Base-by-base conservation (phyloP, 495 filamentous ascomycete genomes). In the Platismatia glauca region DNA sequence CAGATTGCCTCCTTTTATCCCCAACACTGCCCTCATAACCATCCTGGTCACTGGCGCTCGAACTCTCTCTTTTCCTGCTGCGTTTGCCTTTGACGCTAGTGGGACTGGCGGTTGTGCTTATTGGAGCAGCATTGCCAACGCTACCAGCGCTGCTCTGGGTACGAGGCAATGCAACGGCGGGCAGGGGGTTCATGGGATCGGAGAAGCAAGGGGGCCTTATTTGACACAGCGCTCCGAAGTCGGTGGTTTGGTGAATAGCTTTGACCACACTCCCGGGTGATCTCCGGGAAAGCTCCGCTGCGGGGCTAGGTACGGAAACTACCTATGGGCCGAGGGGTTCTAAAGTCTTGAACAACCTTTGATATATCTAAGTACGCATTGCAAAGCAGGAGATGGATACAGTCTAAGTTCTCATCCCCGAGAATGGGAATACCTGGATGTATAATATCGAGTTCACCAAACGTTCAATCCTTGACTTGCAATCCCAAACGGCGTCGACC, bases 31-130 rank as follows among this genome's bases (percentile, higher is more conserved):
- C 74, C 22, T 86, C 85, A 48, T 84, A 84, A 58, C 82, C 81
- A 64, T 85, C 85, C 59, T 89, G 87, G 35, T 79, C 75, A 72
- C 87, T 89, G n/a, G 81, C 84, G 24, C 86, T 85, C 38, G 85
- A 88, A 73, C 84, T 89, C 53, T 88, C 77, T 89, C 57, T 88
- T 75, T 57, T 74, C 70, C 52, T 71, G 73, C 57, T 72, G 67
- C 70, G 75, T 79, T 63, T 79, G 74, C 71, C 80, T 82, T 72
- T 69, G 22, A 38, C 43, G n/a, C 57, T 59, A 27, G 57, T 50
- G 22, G 60, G 68, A 55, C 63, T 64, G 29, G 37, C 50, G 33
- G 60, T 37, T 61, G 64, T 57, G n/a, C 33, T 60, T 53, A 8
- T 12, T 44, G 55, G 33, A 1, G 57, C 20, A 52, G 60, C n/a